Evolutionary conservation across 192 early-diverging fungal genomes (phyloP), one percentile per base, ranked within the genome.

Genomic region (Rhizophlyctis rosea): DNA sequence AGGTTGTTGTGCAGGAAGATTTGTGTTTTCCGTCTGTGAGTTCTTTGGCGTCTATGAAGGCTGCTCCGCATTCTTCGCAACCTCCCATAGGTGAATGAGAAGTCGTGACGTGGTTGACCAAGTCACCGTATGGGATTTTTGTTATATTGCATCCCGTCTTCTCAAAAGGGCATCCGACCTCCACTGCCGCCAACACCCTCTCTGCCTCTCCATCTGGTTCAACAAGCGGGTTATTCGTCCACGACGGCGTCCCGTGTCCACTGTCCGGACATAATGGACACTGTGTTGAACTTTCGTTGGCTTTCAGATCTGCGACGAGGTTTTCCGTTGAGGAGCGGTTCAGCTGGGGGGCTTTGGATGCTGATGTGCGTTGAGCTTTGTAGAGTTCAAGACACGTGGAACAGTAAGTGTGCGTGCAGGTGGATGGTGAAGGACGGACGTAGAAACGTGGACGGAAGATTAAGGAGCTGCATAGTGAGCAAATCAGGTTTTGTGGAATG

Each of bases 351-450:
- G n/a, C n/a, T n/a, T n/a, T n/a, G n/a, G n/a, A n/a, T n/a, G n/a
- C n/a, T n/a, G n/a, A n/a, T n/a, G n/a, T n/a, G 13, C 9, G 47
- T 14, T 61, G 4, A 23, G 13, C 25, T 34, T 59, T 23, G 62
- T 44, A 68, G 4, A 77, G 58, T 18, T 61, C 49, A 2, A 75
- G 61, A 47, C 76, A 78, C 7, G 64, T 61, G 9, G 58, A 24
- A 53, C 76, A 78, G 51, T 69, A 75, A 21, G 14, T 18, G 56
- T 78, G 76, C 9, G 50, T 3, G 57, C 76, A 78, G 11, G 9
- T 50, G 23, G 48, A 28, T n/a, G 34, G 56, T 53, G 30, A 27
- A 3, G 35, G 54, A 3, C 27, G 56, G 61, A 32, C 31, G 63
- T 64, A 53, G 23, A n/a, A 32, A 3, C 74, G 62, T 3, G 48